Base-by-base conservation (phyloP, 805 yeast species). In the Metschnikowia kofuensis region DNA sequence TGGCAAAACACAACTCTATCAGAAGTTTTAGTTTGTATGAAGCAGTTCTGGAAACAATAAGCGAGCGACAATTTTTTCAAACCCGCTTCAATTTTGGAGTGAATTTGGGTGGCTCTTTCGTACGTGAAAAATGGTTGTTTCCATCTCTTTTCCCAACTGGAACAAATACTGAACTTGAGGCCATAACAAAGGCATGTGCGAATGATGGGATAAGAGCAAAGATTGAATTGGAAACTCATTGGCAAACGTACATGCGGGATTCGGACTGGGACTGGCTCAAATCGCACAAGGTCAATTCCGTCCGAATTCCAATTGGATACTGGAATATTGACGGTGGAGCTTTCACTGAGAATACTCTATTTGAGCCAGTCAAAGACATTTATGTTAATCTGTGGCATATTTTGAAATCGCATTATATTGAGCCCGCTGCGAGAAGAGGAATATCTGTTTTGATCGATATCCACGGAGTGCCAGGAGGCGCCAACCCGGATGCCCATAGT, bases 401-500 rank as follows among this genome's bases (percentile, higher is more conserved):
- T n/a, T 74, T 85, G 50, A 82, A 80, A 62, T 51, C 64, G 29
- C 57, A 70, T 31, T 73, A 81, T 47, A 74, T 90, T 38, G 72
- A 74, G 37, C 77, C 72, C 44, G 97, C 97, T 1, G 76, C 62
- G 0, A 53, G 72, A 16, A 67, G 82, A 57, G 73, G 77, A 28
- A 92, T 92, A 48, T 86, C 89, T 8, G 83, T 92, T 0, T 59
- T 92, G 45, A 77, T 92, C 13, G 98, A 92, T 66, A 59, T 92
- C 38, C 98, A 94, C 67, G 97, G 86, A 0, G 66, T 92, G 10
- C 97, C 97, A 4, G 89, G 89, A 12, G 97, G 97, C 35, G 97
- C 97, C 16, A 92, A 94, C 61, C 77, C 82, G 0, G 85, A 84
- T 34, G 87, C 83, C 42, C 97, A 91, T 64, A 83, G 91, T 58